phyloP scores from a whole-genome alignment of 1,139 yeast genomes.

The Hanseniaspora sp. region DNA sequence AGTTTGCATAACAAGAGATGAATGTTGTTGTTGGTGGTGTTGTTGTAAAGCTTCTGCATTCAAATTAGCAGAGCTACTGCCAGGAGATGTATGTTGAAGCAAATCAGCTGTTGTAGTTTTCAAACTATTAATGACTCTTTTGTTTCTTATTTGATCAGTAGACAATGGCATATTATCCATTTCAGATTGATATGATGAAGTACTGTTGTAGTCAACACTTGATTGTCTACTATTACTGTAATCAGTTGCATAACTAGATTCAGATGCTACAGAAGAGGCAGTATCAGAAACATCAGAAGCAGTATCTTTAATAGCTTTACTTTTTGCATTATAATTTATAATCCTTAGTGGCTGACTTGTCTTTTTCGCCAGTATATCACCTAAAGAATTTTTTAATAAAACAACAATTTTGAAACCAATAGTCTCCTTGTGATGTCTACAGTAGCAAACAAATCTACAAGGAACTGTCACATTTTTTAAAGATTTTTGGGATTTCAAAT shows the following conservation, averaged over 20 bases:
- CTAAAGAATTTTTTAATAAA: conserved; percentile 50
- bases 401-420: conserved; percentile 68
- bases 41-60: conserved; percentile 13
- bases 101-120: conserved; percentile 15
- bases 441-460: conserved; percentile 85
- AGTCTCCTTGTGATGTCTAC: conserved; percentile 83
- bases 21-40: conserved; percentile 7
- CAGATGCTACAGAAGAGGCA: conserved; percentile 19
- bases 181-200: conserved; percentile 13
- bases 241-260: conserved; percentile 20
- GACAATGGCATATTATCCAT: not conserved
- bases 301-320: conserved; percentile 6
- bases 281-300: conserved; percentile 17
- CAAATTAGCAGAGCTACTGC: not conserved
- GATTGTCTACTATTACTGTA: conserved; percentile 20
- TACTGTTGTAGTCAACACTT: conserved; percentile 9
- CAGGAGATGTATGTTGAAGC: conserved; percentile 14
- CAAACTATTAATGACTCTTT: not conserved
- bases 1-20: not conserved
- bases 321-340: conserved; percentile 54
- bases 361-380: conserved; percentile 59
- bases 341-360: conserved; percentile 70
- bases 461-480: conserved; percentile 53
- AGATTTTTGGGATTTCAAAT: conserved; percentile 20
- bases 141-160: conserved; percentile 5